Percentiles rank a stretch among this genome's conserved stretches.
These are phyloP conservation scores for Suillus bovinus DNA, from an alignment of 768 basidiomycete species.

Conservation along the genomic window DNA sequence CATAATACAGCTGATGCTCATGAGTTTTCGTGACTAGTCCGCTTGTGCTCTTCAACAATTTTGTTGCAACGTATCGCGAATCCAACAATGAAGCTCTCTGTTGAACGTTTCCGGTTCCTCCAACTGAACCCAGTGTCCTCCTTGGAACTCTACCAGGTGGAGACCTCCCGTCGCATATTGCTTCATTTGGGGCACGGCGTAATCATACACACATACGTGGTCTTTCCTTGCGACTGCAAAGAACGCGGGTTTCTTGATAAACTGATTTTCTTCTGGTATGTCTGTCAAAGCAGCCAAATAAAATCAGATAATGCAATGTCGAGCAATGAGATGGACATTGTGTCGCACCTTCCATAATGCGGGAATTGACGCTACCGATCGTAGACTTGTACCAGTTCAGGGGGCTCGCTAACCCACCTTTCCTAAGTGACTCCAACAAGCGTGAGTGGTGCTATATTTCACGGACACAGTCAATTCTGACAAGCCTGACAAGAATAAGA, in stretches of 20 bases:
- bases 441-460: constrained; percentile 28
- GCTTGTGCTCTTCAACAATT: not conserved
- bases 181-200: constrained; percentile 24
- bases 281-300: constrained; percentile 11
- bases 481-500: not conserved
- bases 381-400: constrained; percentile 40
- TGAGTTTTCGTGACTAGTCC: not conserved
- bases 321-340: not conserved
- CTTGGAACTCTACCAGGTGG: constrained; percentile 35
- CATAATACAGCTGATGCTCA: not conserved
- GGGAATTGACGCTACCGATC: constrained; percentile 27
- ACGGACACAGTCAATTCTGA: constrained; percentile 6
- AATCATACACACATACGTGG: constrained; percentile 30
- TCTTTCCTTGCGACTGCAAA: constrained; percentile 38
- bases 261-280: constrained; percentile 25
- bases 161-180: constrained; percentile 28
- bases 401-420: constrained; percentile 35
- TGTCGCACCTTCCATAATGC: constrained; percentile 30
- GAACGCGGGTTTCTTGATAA: constrained; percentile 38
- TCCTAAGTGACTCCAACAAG: constrained; percentile 26
- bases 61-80: constrained; percentile 18
- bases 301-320: constrained; percentile 1
- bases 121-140: constrained; percentile 41
- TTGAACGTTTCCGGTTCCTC: constrained; percentile 37
- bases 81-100: constrained; percentile 36